Base-by-base conservation (phyloP, 2,329 filamentous ascomycete species). In the Cryphonectria naterciae region DNA sequence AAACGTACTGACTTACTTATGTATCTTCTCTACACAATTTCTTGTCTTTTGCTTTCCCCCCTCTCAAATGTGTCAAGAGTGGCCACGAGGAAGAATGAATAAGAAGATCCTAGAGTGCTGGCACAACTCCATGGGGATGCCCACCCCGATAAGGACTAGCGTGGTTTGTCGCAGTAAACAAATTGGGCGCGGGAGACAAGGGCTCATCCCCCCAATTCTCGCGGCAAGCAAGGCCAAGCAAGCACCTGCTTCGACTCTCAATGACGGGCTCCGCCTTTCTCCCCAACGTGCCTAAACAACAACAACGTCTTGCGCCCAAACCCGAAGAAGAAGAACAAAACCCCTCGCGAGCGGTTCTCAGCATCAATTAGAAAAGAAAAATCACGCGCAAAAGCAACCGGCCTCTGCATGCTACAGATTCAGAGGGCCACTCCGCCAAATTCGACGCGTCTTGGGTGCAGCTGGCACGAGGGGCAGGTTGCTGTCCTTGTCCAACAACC, bases 361-460 rank as follows among this genome's bases (percentile, higher is more conserved):
- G 71, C 68, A 72, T 72, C 61, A 66, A 68, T 72, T 72, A 72
- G 56, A 10, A 70, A 70, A 65, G 2, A 3, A 11, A 46, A 49
- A 11, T n/a, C 46, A n/a, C 68, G 70, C 70, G 70, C 65, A 64
- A 35, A 58, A 65, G 62, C 49, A 65, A 60, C 60, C 37, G 41
- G 46, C 68, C 68, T 62, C 32, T 54, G 32, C 60, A 70, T 68
- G 68, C 52, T 61, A 35, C 52, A 65, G 22, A 52, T 19, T 66
- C 32, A 65, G 65, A 35, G 32, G 37, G 32, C 52, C 67, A 69
- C 65, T 65, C 32, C 63, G 37, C 37, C 58, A n/a, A 41, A 37
- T 43, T 60, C 69, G 69, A 73, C 71, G 71, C 71, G 71, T 73
- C 63, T 60, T 52, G 60, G 69, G 35, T 68, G 61, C 66, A 68